Conservation (phyloP, 371 early-diverging fungal genomes). For the Catenaria anguillulae region DNA sequence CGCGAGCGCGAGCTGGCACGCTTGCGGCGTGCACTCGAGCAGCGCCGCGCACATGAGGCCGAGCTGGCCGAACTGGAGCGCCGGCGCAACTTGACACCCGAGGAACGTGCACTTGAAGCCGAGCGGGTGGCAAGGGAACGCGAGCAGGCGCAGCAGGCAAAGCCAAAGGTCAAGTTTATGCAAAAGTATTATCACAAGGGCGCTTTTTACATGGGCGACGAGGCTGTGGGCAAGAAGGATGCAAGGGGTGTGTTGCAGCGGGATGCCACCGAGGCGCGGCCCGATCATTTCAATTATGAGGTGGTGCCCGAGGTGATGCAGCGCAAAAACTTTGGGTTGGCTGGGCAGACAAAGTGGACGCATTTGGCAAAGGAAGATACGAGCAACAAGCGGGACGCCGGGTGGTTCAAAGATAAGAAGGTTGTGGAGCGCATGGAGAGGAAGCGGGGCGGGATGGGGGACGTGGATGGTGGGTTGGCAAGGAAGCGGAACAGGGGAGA, state of each 20-base stretch:
- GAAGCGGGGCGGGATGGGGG: slow-evolving; percentile 9
- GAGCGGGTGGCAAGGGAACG: slow-evolving; percentile 22
- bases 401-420: slow-evolving; percentile 5
- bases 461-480: neutral
- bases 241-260: slow-evolving; percentile 48
- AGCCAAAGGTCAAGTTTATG: slow-evolving; percentile 31
- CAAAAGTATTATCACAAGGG: slow-evolving; percentile 82
- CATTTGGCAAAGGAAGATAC: slow-evolving; percentile 77
- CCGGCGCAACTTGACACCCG: slow-evolving; percentile 65
- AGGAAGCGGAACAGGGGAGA: no score
- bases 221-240: no score
- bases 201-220: slow-evolving; percentile 43
- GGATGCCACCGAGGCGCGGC: slow-evolving; percentile 57
- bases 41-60: slow-evolving; percentile 50
- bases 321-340: slow-evolving; percentile 75
- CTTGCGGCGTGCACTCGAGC: slow-evolving; percentile 73
- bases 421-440: neutral
- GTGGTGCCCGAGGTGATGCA: slow-evolving; percentile 72
- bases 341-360: slow-evolving; percentile 77
- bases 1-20: slow-evolving; percentile 77
- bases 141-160: slow-evolving; percentile 17
- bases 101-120: slow-evolving; percentile 50
- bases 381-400: neutral
- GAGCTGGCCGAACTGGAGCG: slow-evolving; percentile 69
- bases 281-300: slow-evolving; percentile 50